These are phyloP conservation scores for Punica granatum DNA, from an alignment of 345 rosid species.

Conservation along the genomic window DNA sequence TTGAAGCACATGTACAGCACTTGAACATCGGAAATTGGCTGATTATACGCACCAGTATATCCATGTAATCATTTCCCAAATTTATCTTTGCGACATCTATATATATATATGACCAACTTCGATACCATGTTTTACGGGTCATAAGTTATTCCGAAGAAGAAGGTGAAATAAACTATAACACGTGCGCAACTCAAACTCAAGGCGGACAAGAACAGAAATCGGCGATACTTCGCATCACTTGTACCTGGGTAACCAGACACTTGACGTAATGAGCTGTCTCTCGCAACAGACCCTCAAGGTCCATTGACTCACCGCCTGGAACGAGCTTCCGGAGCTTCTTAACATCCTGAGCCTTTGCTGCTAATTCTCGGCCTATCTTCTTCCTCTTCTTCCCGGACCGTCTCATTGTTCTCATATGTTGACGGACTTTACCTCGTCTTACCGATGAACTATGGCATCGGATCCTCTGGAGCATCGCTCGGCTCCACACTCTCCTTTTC, in stretches of 20 bases:
- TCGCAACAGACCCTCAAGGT: conserved; percentile 31
- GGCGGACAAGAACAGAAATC: conserved; percentile 21
- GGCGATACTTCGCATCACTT: conserved; percentile 49
- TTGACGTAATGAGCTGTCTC: conserved; percentile 54
- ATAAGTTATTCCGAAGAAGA: too few relatives aligned
- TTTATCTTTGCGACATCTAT: too few relatives aligned
- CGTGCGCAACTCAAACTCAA: background rate
- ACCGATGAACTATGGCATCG: conserved; percentile 4
- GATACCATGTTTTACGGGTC: too few relatives aligned
- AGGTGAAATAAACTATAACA: too few relatives aligned
- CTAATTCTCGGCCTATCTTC: background rate
- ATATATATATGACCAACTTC: too few relatives aligned
- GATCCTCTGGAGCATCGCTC: conserved; percentile 31
- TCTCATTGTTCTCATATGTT: background rate
- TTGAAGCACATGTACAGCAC: too few relatives aligned
- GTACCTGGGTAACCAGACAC: conserved; percentile 44
- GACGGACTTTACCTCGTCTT: background rate
- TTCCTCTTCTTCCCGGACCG: conserved; percentile 2
- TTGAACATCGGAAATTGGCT: too few relatives aligned
- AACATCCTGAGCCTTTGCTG: conserved; percentile 4
- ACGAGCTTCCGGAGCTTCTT: conserved; percentile 38
- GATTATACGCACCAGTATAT: too few relatives aligned
- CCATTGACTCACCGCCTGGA: conserved; percentile 50
- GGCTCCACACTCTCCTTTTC: conserved; percentile 42
- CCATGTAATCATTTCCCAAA: too few relatives aligned